Evolutionary conservation across 176 grass and related monocot genomes (phyloP), one percentile per base, ranked within the genome.

Genomic region (Carex parvula): DNA sequence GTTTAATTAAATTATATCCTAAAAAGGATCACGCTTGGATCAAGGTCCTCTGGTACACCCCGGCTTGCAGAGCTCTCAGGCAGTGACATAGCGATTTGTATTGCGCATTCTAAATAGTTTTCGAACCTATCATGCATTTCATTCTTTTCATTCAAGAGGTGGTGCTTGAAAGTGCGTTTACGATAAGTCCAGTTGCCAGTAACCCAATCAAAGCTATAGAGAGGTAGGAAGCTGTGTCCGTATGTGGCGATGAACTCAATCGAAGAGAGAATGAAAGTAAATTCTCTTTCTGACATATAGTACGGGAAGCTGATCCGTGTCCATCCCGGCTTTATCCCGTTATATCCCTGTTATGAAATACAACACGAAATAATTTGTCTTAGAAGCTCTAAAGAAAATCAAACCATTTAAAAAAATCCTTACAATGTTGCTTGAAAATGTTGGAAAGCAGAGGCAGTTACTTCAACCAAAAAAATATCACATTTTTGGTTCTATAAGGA

Each of bases 291-390:
- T 20, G 86, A 81, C 6, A 89, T 87, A 77, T 97, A 97, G 81
- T 97, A 97, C 21, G 88, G 15, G 65, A 97, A 94, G 46, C 94
- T 94, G 39, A 97, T 8, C 46, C 92, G 88, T 0, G 94, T 97
- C 94, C 94, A 97, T 69, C 94, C 94, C 3, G 92, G 94, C 80
- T 92, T 92, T 33, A 97, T 57, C 54, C 94, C 94, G 84, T 48
- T 91, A 61, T 92, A 92, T 6, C 94, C 92, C 94, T 97, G 85
- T 81, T 64, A 22, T 65, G 33, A 29, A 24, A 46, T 14, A 81
- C 21, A 29, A 64, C 17, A 65, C 20, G 4, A 60, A 80, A 35
- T 80, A 80, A 58, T 60, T 58, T 16, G 17, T 61, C 6, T 60
- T 4, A 9, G n/a, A 54, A 78, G 35, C 46, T 54, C 8, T 5